Base-by-base conservation (phyloP, 768 basidiomycete genomes). In the Rhizopogon sp. region DNA sequence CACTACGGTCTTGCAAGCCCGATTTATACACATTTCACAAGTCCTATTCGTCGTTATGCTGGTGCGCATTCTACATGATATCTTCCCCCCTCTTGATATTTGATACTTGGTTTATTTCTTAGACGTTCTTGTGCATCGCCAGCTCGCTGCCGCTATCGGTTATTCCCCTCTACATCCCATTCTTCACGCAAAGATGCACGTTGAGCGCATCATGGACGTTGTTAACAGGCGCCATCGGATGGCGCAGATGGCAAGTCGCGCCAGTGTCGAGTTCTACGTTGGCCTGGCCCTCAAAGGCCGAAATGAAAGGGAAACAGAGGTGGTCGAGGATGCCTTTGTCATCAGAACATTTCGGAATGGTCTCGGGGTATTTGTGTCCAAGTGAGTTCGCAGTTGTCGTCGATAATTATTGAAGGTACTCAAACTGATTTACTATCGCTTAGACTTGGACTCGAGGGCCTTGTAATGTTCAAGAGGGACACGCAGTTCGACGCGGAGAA, bases 1-100 rank as follows among this genome's bases (percentile, higher is more conserved):
- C 97, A 98, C 70, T 99, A 99, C 67, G 97, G 97, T 40, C 81
- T 99, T n/a, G 97, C 97, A 0, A 94, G 84, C 66, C 81, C 90
- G 0, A 99, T 99, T 54, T 99, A 98, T 68, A 99, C 97, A 0
- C 97, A 98, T 69, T 98, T 98, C 66, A 98, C 96, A 40, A 96
- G 93, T 66, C 97, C 97, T 1, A 99, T 99, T 62, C 80, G 97
- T 54, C 83, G 97, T 54, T 99, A 97, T 67, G 95, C 96, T 17
- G 94, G 90, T 89, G 61, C 58, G 79, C 66, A 25, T 49, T 6
- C 22, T 8, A 14, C 17, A 8, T n/a, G 29, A 14, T 35, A 43
- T 10, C 22, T 31, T 6, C 25, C 51, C 17, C 6, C 37, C 31
- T 8, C 28, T n/a, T 52, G 25, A 13, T 37, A 50, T n/a, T 28